A percentile compares a stretch with the other conserved stretches of the same genome.
Conservation (phyloP, 2,329 filamentous ascomycete species). For the Tricladium varicosporioides region DNA sequence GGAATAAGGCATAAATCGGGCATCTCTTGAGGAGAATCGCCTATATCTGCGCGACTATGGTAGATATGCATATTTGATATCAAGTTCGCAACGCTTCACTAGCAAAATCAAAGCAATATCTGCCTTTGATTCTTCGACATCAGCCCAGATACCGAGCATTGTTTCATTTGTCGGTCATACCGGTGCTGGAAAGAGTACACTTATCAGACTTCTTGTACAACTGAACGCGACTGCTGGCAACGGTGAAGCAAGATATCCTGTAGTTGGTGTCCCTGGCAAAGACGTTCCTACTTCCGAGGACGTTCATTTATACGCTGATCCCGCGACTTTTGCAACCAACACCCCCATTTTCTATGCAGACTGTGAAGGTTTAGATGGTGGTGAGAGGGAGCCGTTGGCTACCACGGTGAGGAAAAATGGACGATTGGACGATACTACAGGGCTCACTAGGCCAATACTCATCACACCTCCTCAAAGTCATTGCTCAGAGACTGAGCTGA, state of each 20-base stretch:
- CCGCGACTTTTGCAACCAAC: not conserved
- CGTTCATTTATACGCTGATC: slow-evolving; percentile 11
- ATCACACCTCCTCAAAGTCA: slow-evolving; percentile 33
- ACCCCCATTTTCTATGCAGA: slow-evolving; percentile 8
- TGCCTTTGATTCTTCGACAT: not conserved
- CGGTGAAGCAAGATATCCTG: not conserved
- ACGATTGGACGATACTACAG: no score
- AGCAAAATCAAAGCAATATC: not conserved
- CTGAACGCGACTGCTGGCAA: not conserved
- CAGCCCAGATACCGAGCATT: not conserved
- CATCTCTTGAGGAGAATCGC: slow-evolving; percentile 17
- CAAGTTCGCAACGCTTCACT: slow-evolving; percentile 36
- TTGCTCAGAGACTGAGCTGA: not conserved
- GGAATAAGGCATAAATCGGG: not conserved
- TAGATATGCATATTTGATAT: slow-evolving; percentile 44
- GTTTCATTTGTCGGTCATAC: slow-evolving; percentile 3
- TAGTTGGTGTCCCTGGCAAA: not conserved
- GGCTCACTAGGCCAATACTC: no score
- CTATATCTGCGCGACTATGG: slow-evolving; percentile 42
- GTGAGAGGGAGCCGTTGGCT: slow-evolving; percentile 1
- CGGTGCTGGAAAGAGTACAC: slow-evolving; percentile 8
- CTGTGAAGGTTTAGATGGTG: slow-evolving; percentile 14
- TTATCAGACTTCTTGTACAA: slow-evolving; percentile 6
- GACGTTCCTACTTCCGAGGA: slow-evolving; percentile 9
- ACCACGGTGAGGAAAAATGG: not conserved